Evolutionary conservation across 306 rosid species (phyloP), one percentile per base, ranked within the genome.

Genomic region (Abrus pulchellus): DNA sequence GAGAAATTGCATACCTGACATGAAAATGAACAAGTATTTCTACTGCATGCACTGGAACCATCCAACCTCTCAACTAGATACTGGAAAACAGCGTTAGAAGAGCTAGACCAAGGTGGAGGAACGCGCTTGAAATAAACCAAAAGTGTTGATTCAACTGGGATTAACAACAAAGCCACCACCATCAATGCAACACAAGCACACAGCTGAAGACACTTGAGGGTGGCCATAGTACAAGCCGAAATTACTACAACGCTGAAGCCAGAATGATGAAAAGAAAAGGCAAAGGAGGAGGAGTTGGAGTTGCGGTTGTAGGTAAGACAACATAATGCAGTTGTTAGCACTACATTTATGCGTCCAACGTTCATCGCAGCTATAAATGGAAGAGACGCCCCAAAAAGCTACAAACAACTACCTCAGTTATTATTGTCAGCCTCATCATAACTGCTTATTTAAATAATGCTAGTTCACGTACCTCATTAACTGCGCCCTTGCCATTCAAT

Each of bases 11-110:
- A 43, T 63, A 89, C 94, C 88, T 85, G 72, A 79, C 92, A 89
- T 76, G 72, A 12, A 74, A 90, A 61, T 64, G 77, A 85, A 72
- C 94, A 90, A n/a, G 8, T 64, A 38, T 76, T 70, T 65, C 79
- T 55, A 48, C 54, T 82, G 67, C 94, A 90, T n/a, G 89, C 90
- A 85, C 83, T 84, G 64, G 87, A 82, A 54, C 92, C 94, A 75
- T 87, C 75, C 59, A 67, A 68, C 13, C 61, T 61, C 82, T 79
- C 43, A 41, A 87, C 82, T 0, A 86, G 76, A 80, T 82, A 90
- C 54, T 77, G 76, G 62, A 89, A 90, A 83, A 83, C 71, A 20
- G 94, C 92, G 5, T 73, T 74, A 10, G 92, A 82, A 75, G 80
- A 74, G 74, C 92, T 84, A 40, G 90, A 82, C 54, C 7, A 12